A percentile compares a stretch with the other conserved stretches of the same genome.
Conservation (phyloP, 495 filamentous ascomycete genomes). For the Penicillium odoratum region DNA sequence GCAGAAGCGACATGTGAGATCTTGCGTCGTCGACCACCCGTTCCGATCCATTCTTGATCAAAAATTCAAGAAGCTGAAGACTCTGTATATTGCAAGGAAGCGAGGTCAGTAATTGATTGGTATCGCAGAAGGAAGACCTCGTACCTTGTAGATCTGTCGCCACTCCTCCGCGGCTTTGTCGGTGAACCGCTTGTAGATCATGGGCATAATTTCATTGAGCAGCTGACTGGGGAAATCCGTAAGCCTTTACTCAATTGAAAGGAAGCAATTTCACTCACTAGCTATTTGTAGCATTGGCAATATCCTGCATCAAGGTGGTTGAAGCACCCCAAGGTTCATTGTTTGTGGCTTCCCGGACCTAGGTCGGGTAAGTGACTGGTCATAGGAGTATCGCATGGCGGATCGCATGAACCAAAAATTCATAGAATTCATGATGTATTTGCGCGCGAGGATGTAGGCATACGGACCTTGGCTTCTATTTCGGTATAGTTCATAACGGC, state of each 20-base stretch:
- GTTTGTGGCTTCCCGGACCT: conserved; percentile 96
- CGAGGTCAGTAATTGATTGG: conserved; percentile 5
- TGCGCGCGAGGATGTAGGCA: conserved; percentile 13
- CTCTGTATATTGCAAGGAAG: conserved; percentile 43
- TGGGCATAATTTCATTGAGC: conserved; percentile 99
- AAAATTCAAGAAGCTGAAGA: conserved; percentile 93
- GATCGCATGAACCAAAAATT: neutral
- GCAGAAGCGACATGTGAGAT: conserved; percentile 88
- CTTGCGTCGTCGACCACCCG: conserved; percentile 97
- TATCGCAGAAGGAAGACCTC: neutral
- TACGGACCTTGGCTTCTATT: conserved; percentile 92
- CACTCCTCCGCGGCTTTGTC: conserved; percentile 98
- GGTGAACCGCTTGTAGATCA: conserved; percentile 99
- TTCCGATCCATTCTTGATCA: conserved; percentile 98
- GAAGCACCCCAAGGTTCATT: conserved; percentile 97
- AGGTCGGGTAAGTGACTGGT: conserved; percentile 23
- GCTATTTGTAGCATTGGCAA: conserved; percentile 95
- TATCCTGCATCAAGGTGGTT: conserved; percentile 91
- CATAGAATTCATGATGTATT: neutral
- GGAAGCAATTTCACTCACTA: conserved; percentile 64
- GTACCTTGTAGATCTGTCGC: conserved; percentile 97
- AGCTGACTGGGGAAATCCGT: conserved; percentile 64
- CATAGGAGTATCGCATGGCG: neutral
- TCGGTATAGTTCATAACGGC: conserved; percentile 99
- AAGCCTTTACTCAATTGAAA: conserved; percentile 10